Conservation (phyloP, 768 basidiomycete genomes). For the Hypholoma sublateritium region DNA sequence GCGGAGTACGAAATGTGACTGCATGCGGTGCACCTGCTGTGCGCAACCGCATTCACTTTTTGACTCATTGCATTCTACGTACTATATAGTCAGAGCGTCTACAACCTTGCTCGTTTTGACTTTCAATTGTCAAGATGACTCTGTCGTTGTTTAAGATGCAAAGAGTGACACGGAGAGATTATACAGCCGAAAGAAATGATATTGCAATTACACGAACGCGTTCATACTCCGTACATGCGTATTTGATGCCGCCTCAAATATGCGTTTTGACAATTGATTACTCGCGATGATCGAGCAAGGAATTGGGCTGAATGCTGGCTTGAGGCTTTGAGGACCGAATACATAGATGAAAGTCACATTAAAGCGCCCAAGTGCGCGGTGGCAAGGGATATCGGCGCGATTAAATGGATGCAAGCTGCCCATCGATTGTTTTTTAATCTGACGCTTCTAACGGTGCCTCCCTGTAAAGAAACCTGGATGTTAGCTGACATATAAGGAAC, state of each 20-base stretch:
- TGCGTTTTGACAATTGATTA: neutral
- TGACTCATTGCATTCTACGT: too few species aligned
- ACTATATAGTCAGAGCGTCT: too few species aligned
- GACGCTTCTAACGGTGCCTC: constrained; percentile 62
- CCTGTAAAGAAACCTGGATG: constrained; percentile 52
- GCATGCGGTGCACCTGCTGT: neutral
- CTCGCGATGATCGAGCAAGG: neutral
- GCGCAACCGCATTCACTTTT: too few species aligned
- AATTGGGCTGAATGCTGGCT: neutral
- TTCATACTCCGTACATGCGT: neutral
- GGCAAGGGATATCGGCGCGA: neutral
- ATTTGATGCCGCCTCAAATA: neutral
- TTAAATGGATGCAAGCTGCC: neutral
- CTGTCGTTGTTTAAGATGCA: neutral
- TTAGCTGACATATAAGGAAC: neutral
- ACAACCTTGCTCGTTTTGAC: too few species aligned
- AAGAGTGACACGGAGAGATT: neutral
- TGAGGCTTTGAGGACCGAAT: neutral
- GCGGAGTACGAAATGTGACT: constrained; percentile 16
- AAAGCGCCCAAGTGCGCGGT: neutral
- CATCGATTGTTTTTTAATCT: constrained; percentile 4
- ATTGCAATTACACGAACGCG: neutral
- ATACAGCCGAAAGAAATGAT: neutral
- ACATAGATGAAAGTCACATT: neutral
- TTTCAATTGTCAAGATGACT: neutral